Evolutionary conservation across 495 filamentous ascomycete genomes (phyloP), one percentile per base, ranked within the genome.

Genomic region (Aspergillus mulundensis): DNA sequence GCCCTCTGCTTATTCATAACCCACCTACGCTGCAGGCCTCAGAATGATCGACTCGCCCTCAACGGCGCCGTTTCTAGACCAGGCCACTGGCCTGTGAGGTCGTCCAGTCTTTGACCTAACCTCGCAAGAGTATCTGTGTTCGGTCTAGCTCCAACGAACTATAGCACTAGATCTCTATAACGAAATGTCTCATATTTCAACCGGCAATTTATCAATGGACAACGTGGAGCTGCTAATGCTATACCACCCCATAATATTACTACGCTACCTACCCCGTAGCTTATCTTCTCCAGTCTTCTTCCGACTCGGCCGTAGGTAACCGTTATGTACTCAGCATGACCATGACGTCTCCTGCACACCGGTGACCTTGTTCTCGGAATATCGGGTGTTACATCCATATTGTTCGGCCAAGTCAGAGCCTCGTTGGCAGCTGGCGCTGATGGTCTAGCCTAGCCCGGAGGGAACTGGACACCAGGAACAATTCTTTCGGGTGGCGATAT

Each of bases 61-160:
- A 36, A 36, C 25, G 25, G 25, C 25, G 32, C 12, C 32, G 12
- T 36, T 36, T 36, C 12, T 36, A 36, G 12, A 36, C 32, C 32
- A 36, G 32, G 10, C 28, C 4, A 10, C 11, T 4, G 12, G 32
- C 32, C 11, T 36, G 7, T 36, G 32, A 36, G 12, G 32, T 36
- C 11, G n/a, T 7, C n/a, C 16, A 19, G 40, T 16, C 40, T 7
- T 42, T n/a, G 42, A 44, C 18, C 42, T 20, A 25, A 48, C 25
- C 19, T 53, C 50, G 50, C 50, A 53, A 43, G 18, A 23, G 16
- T 43, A 42, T 43, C 50, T 53, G 5, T 28, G 24, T 53, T 43
- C 18, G 41, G 50, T 15, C n/a, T 53, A 53, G 50, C 19, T 42
- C 30, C 1, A 47, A 32, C 2, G 12, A 46, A 42, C n/a, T 42